These are phyloP conservation scores for Allium sativum DNA, from an alignment of 106 monocot species.

Conservation along the genomic window DNA sequence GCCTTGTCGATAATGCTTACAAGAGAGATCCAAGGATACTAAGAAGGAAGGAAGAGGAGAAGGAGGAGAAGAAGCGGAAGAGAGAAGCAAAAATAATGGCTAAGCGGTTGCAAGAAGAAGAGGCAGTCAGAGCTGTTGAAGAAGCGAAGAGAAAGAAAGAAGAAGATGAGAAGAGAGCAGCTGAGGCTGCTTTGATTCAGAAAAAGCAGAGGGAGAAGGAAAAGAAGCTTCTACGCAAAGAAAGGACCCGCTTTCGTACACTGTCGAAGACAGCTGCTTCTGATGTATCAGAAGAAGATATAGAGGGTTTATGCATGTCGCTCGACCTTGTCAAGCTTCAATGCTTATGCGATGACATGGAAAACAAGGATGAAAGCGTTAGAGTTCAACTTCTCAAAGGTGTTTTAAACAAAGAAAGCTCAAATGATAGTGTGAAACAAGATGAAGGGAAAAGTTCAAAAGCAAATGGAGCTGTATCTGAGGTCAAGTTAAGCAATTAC, in stretches of 20 bases:
- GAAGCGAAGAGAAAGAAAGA: constrained; percentile 56
- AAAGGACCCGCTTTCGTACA: constrained; percentile 53
- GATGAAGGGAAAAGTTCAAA: constrained; percentile 10
- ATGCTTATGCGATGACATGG: constrained; percentile 57
- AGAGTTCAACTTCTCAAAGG: constrained; percentile 34
- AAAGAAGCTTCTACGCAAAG: constrained; percentile 78
- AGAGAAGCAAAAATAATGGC: constrained; percentile 69
- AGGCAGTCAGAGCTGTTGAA: constrained; percentile 52
- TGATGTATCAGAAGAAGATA: constrained; percentile 48
- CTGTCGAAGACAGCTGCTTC: constrained; percentile 27
- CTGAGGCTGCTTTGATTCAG: constrained; percentile 63
- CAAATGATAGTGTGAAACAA: neutral
- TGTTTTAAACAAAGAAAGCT: constrained; percentile 20
- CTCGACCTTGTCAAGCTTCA: constrained; percentile 50
- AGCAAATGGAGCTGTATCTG: neutral
- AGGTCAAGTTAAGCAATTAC: constrained; percentile 18
- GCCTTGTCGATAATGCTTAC: constrained; percentile 81
- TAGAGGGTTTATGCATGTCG: constrained; percentile 53
- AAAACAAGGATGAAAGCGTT: constrained; percentile 25
- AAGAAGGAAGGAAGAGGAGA: constrained; percentile 68
- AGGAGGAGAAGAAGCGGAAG: constrained; percentile 71
- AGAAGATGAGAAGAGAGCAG: constrained; percentile 54
- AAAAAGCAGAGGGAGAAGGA: constrained; percentile 85
- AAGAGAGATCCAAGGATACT: constrained; percentile 79
- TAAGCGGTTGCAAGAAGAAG: constrained; percentile 65